phyloP scores from a whole-genome alignment of 768 basidiomycete genomes.

The Tricholoma bakamatsutake region DNA sequence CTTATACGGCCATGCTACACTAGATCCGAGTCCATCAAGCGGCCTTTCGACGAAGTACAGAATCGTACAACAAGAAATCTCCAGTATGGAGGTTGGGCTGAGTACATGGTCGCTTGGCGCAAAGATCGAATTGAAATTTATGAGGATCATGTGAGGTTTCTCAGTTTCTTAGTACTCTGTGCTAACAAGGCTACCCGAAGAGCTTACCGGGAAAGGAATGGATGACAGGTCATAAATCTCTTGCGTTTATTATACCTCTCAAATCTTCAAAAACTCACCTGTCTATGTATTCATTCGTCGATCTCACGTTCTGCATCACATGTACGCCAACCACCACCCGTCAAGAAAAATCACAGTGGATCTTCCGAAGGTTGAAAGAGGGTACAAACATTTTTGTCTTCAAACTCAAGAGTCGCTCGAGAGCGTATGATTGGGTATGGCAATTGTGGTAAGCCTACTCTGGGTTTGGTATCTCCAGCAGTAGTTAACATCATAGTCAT shows the following conservation, averaged over 20 bases:
- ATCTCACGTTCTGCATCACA: constrained; percentile 74
- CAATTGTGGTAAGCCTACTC: constrained; percentile 55
- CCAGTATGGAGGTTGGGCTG: constrained; percentile 63
- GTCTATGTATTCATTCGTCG: constrained; percentile 85
- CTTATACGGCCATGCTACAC: constrained; percentile 71
- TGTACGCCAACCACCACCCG: constrained; percentile 50
- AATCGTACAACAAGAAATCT: constrained; percentile 61
- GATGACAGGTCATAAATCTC: constrained; percentile 65
- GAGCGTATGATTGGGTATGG: constrained; percentile 90
- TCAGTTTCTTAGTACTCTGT: neutral
- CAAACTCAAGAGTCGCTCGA: constrained; percentile 70
- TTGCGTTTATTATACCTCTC: constrained; percentile 76
- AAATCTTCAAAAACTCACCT: constrained; percentile 53
- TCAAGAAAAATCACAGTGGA: constrained; percentile 36
- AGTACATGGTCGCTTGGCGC: constrained; percentile 85
- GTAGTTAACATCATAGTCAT: constrained; percentile 1
- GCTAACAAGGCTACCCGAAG: constrained; percentile 28
- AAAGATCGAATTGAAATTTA: constrained; percentile 77
- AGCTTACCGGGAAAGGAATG: constrained; percentile 62
- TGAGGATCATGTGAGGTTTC: constrained; percentile 62
- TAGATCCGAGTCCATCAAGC: constrained; percentile 41
- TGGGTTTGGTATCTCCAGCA: neutral
- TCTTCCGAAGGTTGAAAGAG: constrained; percentile 45
- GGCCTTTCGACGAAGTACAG: constrained; percentile 58
- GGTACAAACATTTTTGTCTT: constrained; percentile 87